Evolutionary conservation across 139 green algal species (phyloP).

Genomic region (Chlamydomonas incerta): DNA sequence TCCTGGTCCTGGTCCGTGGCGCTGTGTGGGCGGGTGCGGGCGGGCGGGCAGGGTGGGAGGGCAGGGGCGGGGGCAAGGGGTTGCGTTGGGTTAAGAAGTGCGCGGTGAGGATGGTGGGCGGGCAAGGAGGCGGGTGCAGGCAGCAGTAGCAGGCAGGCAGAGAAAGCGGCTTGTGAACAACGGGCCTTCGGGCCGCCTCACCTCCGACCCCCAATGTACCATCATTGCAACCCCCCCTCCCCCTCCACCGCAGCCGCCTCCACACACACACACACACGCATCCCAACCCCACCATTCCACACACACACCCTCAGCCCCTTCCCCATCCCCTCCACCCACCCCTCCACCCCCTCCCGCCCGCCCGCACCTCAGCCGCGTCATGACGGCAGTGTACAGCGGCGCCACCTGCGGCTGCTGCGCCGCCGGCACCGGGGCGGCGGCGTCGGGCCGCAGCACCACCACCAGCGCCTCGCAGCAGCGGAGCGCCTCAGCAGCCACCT

Average conservation of each 20-base stretch:
- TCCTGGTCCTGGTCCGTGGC: slow-evolving; percentile 89
- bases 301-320: neutral
- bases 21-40: neutral
- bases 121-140: no score
- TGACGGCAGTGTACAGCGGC: slow-evolving; percentile 65
- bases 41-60: neutral
- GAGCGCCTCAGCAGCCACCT: slow-evolving; percentile 89
- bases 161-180: no score
- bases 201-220: no score
- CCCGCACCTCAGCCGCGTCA: slow-evolving; percentile 39
- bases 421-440: slow-evolving; percentile 18
- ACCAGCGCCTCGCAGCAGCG: slow-evolving; percentile 84
- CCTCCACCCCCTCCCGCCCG: neutral
- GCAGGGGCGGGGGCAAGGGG: no score
- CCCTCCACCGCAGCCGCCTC: no score
- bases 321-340: neutral
- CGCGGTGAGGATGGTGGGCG: slow-evolving; percentile 42
- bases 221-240: no score
- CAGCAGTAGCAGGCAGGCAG: no score
- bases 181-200: no score
- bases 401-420: slow-evolving; percentile 56
- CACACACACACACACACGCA: neutral
- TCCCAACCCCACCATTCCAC: neutral
- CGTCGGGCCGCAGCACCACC: slow-evolving; percentile 72
- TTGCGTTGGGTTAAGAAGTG: no score